A percentile compares a stretch with the other conserved stretches of the same genome.
phyloP scores from a whole-genome alignment of 257 asterid genomes.

The Nicotiana paniculata region DNA sequence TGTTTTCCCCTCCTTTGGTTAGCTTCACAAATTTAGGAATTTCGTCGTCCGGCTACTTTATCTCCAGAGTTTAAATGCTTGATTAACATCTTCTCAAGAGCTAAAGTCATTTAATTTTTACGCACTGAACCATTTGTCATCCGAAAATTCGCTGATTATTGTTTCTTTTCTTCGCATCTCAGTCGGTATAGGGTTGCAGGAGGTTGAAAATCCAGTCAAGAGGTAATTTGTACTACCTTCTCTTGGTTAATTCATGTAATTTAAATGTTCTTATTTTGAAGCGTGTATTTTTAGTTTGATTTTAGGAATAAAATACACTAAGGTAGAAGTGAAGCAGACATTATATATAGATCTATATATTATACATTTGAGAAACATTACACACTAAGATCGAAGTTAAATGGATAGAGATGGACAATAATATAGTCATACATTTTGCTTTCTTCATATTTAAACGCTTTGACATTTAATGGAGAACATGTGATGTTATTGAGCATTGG shows the following conservation, averaged over 20 bases:
- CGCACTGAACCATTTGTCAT: not conserved
- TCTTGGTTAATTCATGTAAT: not conserved
- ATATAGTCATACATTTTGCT: not conserved
- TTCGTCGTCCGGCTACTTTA: not conserved
- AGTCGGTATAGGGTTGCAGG: not conserved
- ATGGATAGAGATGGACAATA: not conserved
- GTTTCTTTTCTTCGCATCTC: not conserved
- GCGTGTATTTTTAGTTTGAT: not conserved
- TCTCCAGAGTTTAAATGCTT: not conserved
- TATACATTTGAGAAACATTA: not conserved
- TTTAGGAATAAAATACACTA: not conserved
- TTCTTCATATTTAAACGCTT: not conserved
- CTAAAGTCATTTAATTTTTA: not conserved
- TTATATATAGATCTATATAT: not conserved
- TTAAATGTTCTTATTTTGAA: not conserved
- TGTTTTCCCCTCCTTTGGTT: no score
- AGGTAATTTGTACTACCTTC: not conserved
- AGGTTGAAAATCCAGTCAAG: not conserved
- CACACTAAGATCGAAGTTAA: not conserved
- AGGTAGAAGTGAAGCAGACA: not conserved
- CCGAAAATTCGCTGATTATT: not conserved
- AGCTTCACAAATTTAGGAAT: no score
- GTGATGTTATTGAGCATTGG: slow-evolving; percentile 1
- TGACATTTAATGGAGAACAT: not conserved
- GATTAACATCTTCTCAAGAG: not conserved